A percentile compares a stretch with the other conserved stretches of the same genome.
phyloP scores from a whole-genome alignment of 1,139 yeast species.

The Petasospora fabianii region DNA sequence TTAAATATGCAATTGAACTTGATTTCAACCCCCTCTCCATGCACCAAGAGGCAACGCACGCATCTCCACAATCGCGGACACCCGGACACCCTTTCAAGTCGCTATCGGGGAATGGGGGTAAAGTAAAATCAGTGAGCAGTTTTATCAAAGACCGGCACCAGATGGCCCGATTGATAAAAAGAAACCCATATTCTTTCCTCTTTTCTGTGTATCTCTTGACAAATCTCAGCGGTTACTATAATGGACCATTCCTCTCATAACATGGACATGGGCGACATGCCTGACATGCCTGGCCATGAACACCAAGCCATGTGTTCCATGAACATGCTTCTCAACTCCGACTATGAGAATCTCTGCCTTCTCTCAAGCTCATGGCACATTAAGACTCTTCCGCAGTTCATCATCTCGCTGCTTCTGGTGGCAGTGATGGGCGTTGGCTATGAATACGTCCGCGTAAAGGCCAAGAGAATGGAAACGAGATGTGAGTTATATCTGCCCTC shows the following conservation, averaged over 20 bases:
- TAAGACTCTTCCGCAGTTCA: constrained; percentile 30
- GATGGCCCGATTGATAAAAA: too few relatives aligned
- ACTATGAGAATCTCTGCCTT: constrained; percentile 17
- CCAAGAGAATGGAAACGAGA: constrained; percentile 25
- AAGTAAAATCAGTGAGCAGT: too few relatives aligned
- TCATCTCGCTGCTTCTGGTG: constrained; percentile 50
- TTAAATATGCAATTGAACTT: too few relatives aligned
- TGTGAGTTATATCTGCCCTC: constrained; percentile 14
- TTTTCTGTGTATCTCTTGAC: background rate
- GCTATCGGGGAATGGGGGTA: too few relatives aligned
- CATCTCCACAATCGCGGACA: too few relatives aligned
- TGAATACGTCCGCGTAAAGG: constrained; percentile 49
- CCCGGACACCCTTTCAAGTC: too few relatives aligned
- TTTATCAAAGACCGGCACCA: too few relatives aligned
- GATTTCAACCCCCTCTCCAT: too few relatives aligned
- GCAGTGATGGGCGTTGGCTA: constrained; percentile 52
- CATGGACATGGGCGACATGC: constrained; percentile 12
- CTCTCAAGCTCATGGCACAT: constrained; percentile 19
- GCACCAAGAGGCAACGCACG: too few relatives aligned
- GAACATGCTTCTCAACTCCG: constrained; percentile 19
- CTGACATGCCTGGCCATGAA: constrained; percentile 9
- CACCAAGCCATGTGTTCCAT: constrained; percentile 11
- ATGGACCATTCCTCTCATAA: constrained; percentile 16
- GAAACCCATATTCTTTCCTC: background rate
- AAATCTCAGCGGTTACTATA: background rate